Evolutionary conservation across 23 red algal species (phyloP), one percentile per base, ranked within the genome.

Genomic region (Gracilaria gracilis): DNA sequence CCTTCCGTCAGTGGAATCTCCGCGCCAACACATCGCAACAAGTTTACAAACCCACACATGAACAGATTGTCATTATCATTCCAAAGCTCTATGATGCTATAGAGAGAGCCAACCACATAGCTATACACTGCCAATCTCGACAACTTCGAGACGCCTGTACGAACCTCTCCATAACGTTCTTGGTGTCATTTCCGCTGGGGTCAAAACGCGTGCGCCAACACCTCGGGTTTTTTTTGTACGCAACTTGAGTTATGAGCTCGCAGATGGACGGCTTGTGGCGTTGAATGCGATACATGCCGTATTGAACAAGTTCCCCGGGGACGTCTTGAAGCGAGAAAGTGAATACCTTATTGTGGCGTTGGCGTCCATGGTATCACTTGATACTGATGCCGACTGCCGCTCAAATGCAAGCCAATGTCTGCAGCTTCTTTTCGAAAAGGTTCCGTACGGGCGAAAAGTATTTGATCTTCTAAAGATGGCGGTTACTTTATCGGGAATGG

Each of bases 211-310:
- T 81, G 39, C 72, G 89, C 29, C 82, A 87, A 48, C 72, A 92
- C 15, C 78, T 96, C 39, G 95, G 93, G 33, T 89, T 96, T 53
- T 96, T 53, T 93, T 93, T 29, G 89, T 96, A 3, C 59, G 82
- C 13, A 92, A 96, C 69, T 83, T 96, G 51, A 87, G 79, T 58
- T 96, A 96, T 74, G 55, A 87, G 62, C 84, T 88, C 37, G 40
- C 88, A 24, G n/a, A 20, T 29, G 95, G 95, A 36, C 65, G 95
- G 9, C 74, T 92, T 34, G 88, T 69, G 15, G 84, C 88, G 5
- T 67, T 94, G n/a, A 55, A 75, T 36, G 92, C 83, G 8, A 77
- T 94, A 25, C 57, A 79, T 12, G 44, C 74, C 17, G 28, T 94
- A 35, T 54, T 88, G 36, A 49, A 38, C 20, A 87, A 88, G 57